Base-by-base conservation (phyloP, 2,329 filamentous ascomycete genomes). In the Alternaria tenuissima region DNA sequence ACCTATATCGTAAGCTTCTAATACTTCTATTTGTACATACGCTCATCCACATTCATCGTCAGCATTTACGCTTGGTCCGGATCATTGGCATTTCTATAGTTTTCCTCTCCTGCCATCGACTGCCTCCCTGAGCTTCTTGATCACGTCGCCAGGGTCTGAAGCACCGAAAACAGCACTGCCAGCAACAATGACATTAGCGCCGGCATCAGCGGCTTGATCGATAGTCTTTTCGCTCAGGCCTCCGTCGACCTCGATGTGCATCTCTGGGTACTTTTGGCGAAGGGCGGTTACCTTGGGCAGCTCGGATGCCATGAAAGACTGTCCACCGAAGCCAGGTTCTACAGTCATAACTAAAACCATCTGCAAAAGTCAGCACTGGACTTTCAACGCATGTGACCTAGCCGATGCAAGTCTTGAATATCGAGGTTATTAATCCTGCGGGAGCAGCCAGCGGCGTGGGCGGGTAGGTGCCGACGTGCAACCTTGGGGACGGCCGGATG, bases 331-430 rank as follows among this genome's bases (percentile, higher is more conserved):
- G 46, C 95, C 95, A 44, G 95, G 95, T 81, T 99, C 88, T 43
- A 99, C 95, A 1, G 95, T 99, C 95, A 99, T 99, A 62, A 99
- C 87, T 18, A 99, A 88, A 38, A 97, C 93, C 95, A 99, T 99
- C 94, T 97, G 64, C 11, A 18, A 20, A 38, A 11, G 56, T 73
- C 47, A 72, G 69, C 36, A 36, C 43, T 7, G 5, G 20, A 26
- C 32, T 28, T 20, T 26, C 8, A 20, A 16, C 24, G 32, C 51
- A 57, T 36, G 26, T 57, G 47, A 60, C 14, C 4, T 48, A 34
- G 38, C 42, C 16, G 11, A 22, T 47, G 62, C 53, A 57, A 62
- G 59, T 38, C 48, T 18, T 20, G 46, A 20, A 30, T 49, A 11
- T 43, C 46, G 32, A 61, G 55, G 49, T 55, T 57, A 57, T 64